Evolutionary conservation across 2,329 filamentous ascomycete species (phyloP).

Genomic region (Rhynchosporium graminicola): DNA sequence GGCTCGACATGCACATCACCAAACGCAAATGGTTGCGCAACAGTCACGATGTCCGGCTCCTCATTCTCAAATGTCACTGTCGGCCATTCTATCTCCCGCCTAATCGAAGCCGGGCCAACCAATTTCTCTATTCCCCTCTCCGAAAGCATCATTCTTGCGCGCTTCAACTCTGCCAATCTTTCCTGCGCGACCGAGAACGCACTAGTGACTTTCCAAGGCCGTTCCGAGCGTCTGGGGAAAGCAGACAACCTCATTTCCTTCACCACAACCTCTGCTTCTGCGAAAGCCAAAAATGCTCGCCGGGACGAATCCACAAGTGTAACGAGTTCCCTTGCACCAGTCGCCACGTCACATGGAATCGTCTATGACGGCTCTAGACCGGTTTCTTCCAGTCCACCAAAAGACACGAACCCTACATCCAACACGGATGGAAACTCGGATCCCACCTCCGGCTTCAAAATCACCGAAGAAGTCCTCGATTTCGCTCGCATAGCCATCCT

Average conservation of each 20-base stretch:
- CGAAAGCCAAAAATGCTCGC: not conserved
- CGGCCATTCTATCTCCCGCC: conserved; percentile 73
- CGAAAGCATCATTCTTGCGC: conserved; percentile 66
- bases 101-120: conserved; percentile 63
- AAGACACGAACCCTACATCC: conserved; percentile 8
- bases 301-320: not conserved
- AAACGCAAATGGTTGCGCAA: conserved; percentile 57
- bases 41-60: conserved; percentile 45
- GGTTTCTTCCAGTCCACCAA: conserved; percentile 2
- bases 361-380: conserved; percentile 15
- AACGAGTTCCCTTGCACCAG: not conserved
- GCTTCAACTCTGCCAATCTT: conserved; percentile 73
- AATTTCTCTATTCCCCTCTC: conserved; percentile 80
- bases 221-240: conserved; percentile 30
- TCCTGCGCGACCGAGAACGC: conserved; percentile 86
- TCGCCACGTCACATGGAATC: conserved; percentile 14
- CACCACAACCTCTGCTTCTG: conserved; percentile 17
- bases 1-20: conserved; percentile 57
- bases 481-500: conserved; percentile 65
- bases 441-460: conserved; percentile 44
- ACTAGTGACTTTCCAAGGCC: conserved; percentile 77
- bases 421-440: conserved; percentile 12
- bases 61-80: conserved; percentile 69
- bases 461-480: conserved; percentile 59
- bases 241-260: conserved; percentile 27